Conservation (phyloP, 2,329 filamentous ascomycete genomes). For the Fusarium ambrosium region DNA sequence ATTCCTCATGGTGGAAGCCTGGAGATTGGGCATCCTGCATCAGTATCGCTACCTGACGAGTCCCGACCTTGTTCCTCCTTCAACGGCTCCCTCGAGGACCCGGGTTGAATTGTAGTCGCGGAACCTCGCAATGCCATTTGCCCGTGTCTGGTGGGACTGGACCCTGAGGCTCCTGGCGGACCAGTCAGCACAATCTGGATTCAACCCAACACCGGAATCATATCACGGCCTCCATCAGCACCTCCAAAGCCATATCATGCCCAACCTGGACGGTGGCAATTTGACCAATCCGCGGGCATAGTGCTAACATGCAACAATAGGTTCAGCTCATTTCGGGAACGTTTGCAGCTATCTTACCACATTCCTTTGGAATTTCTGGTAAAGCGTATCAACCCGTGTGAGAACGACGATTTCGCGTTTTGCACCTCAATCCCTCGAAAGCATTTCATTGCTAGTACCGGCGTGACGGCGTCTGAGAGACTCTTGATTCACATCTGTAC, state of each 20-base stretch:
- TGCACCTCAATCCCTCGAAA: constrained; percentile 45
- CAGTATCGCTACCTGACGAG: background rate
- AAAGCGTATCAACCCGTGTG: constrained; percentile 50
- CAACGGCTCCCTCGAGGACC: background rate
- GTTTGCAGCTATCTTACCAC: constrained; percentile 55
- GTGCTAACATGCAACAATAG: constrained; percentile 48
- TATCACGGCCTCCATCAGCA: background rate
- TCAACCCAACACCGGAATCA: background rate
- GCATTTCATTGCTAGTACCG: constrained; percentile 53
- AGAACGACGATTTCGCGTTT: constrained; percentile 48
- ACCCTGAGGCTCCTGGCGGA: background rate
- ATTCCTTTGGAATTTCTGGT: constrained; percentile 57
- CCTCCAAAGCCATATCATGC: background rate
- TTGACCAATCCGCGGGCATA: background rate
- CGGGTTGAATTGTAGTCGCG: background rate
- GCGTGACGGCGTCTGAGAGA: constrained; percentile 58
- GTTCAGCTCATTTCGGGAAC: constrained; percentile 59
- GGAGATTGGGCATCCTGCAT: background rate
- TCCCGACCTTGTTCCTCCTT: background rate
- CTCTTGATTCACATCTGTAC: constrained; percentile 53
- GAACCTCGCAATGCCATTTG: background rate
- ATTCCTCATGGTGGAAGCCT: background rate
- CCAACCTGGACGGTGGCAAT: constrained; percentile 3
- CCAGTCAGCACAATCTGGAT: background rate
- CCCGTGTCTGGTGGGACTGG: background rate